Percentiles rank a stretch among this genome's conserved stretches.
Evolutionary conservation across 2,329 filamentous ascomycete genomes (phyloP).

Genomic region (Fusarium devonianum): DNA sequence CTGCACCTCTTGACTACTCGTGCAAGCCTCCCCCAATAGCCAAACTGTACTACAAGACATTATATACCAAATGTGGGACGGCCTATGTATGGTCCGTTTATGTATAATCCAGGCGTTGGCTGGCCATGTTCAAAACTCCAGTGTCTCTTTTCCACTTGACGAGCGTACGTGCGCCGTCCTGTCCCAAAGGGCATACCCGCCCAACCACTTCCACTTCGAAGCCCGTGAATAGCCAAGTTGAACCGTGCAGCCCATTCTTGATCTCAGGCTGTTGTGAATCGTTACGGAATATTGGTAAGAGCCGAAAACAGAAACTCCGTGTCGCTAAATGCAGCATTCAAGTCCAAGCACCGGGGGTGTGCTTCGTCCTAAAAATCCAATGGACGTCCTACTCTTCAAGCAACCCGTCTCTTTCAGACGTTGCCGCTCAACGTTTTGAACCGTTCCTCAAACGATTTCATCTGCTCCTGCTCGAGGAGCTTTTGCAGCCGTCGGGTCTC

Average conservation of each 20-base stretch:
- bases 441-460: constrained; percentile 56
- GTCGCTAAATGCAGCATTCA: constrained; percentile 48
- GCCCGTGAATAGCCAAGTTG: constrained; percentile 17
- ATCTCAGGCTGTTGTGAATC: constrained; percentile 23
- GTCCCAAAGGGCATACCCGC: constrained; percentile 20
- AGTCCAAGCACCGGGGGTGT: constrained; percentile 20
- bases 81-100: constrained; percentile 18
- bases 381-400: constrained; percentile 8
- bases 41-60: constrained; percentile 40
- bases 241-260: constrained; percentile 10
- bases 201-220: constrained; percentile 24
- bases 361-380: constrained; percentile 23
- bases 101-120: constrained; percentile 16
- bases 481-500: constrained; percentile 74
- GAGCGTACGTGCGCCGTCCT: constrained; percentile 21
- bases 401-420: constrained; percentile 29
- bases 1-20: constrained; percentile 18
- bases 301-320: constrained; percentile 46
- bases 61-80: constrained; percentile 36
- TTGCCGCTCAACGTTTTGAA: constrained; percentile 46
- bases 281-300: constrained; percentile 31
- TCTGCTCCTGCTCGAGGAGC: constrained; percentile 69
- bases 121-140: constrained; percentile 10
- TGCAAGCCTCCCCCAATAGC: constrained; percentile 23
- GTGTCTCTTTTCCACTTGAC: constrained; percentile 28